phyloP scores from a whole-genome alignment of 345 rosid genomes.

The Cardamine resedifolia region DNA sequence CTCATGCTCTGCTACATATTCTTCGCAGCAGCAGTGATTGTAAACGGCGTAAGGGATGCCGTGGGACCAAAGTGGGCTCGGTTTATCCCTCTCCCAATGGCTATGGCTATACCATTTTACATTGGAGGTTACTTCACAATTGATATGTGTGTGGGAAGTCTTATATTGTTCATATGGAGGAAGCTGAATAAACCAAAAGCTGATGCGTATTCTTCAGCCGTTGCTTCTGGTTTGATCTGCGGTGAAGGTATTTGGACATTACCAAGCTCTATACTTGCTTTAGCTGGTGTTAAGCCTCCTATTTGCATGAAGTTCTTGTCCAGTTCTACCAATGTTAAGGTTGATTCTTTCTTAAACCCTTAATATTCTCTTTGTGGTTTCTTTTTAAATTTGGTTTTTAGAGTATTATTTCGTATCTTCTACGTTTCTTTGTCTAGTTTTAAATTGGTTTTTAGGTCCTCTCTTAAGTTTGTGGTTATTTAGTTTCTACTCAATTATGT shows the following conservation, averaged over 20 bases:
- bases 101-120: conserved; percentile 81
- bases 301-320: conserved; percentile 84
- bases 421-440: conserved; percentile 11
- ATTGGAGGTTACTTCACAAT: conserved; percentile 68
- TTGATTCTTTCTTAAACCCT: conserved; percentile 48
- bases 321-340: conserved; percentile 43
- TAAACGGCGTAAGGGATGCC: conserved; percentile 49
- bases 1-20: conserved; percentile 53
- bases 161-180: conserved; percentile 64
- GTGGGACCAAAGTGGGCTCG: conserved; percentile 39
- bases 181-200: conserved; percentile 57
- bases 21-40: conserved; percentile 52
- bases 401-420: neutral
- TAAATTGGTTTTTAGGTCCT: neutral
- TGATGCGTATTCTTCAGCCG: conserved; percentile 59
- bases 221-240: conserved; percentile 74
- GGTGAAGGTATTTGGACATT: conserved; percentile 80
- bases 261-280: conserved; percentile 61
- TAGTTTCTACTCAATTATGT: conserved; percentile 18
- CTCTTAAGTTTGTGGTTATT: conserved; percentile 16
- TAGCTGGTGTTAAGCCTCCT: conserved; percentile 59
- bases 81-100: conserved; percentile 68
- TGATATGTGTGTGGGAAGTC: conserved; percentile 78
- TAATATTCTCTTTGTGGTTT: neutral
- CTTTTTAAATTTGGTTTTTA: neutral